phyloP scores from a whole-genome alignment of 768 basidiomycete genomes.

The Suillus occidentalis region DNA sequence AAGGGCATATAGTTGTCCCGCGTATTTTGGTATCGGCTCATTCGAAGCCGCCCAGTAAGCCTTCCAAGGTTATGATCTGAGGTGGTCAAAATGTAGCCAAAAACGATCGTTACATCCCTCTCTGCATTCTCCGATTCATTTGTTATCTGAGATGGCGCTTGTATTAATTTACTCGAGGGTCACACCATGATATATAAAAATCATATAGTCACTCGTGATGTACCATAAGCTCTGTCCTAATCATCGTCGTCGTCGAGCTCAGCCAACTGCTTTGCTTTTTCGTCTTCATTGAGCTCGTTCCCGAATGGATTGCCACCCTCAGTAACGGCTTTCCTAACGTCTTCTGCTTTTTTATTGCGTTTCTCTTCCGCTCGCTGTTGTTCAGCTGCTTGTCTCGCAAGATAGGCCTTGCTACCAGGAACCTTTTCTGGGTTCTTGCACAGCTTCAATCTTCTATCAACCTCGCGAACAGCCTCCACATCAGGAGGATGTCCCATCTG shows the following conservation, averaged over 20 bases:
- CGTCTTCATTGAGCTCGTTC: slow-evolving; percentile 43
- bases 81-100: slow-evolving; percentile 69
- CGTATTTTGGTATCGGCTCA: slow-evolving; percentile 41
- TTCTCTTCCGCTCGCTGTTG: slow-evolving; percentile 71
- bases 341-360: slow-evolving; percentile 59
- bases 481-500: slow-evolving; percentile 62
- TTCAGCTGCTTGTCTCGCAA: slow-evolving; percentile 68
- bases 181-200: slow-evolving; percentile 19
- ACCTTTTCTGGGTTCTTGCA: slow-evolving; percentile 98
- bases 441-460: slow-evolving; percentile 80
- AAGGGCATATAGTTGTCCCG: background rate
- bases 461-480: slow-evolving; percentile 81
- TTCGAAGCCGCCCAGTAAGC: slow-evolving; percentile 55
- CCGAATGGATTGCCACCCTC: slow-evolving; percentile 73
- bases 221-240: slow-evolving; percentile 8
- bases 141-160: slow-evolving; percentile 22
- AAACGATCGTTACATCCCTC: slow-evolving; percentile 29
- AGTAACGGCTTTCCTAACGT: slow-evolving; percentile 40
- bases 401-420: slow-evolving; percentile 81
- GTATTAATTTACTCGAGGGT: slow-evolving; percentile 14
- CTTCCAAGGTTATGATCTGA: slow-evolving; percentile 39
- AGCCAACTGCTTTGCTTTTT: slow-evolving; percentile 26
- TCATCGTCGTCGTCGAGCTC: slow-evolving; percentile 58
- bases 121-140: slow-evolving; percentile 21
- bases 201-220: background rate